phyloP scores from a whole-genome alignment of 2,329 filamentous ascomycete species.

The Hypoxylon sp. region DNA sequence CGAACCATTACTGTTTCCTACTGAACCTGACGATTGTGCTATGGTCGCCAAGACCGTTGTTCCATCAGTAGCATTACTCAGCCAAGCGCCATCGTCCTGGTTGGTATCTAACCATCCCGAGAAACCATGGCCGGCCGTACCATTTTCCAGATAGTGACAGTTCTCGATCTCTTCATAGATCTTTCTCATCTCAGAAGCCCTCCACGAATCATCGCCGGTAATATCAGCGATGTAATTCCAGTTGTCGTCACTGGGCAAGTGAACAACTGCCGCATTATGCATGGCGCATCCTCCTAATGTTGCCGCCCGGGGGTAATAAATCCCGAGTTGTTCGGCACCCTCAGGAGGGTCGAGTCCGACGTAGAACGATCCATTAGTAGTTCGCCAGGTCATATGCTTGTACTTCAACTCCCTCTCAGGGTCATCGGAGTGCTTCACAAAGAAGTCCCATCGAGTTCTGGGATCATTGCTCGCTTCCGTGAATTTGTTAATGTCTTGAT shows the following conservation, averaged over 20 bases:
- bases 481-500: slow-evolving; percentile 29
- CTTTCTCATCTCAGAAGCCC: slow-evolving; percentile 46
- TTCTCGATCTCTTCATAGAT: slow-evolving; percentile 48
- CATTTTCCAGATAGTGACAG: slow-evolving; percentile 53
- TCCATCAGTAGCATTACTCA: slow-evolving; percentile 39
- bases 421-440: slow-evolving; percentile 70
- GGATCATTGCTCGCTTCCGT: slow-evolving; percentile 60
- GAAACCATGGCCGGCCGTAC: slow-evolving; percentile 54
- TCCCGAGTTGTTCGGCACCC: slow-evolving; percentile 64
- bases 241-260: slow-evolving; percentile 60
- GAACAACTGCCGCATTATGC: slow-evolving; percentile 48
- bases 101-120: slow-evolving; percentile 47
- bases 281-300: slow-evolving; percentile 56
- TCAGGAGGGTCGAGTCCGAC: slow-evolving; percentile 66
- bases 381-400: slow-evolving; percentile 69
- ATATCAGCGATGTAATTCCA: slow-evolving; percentile 59
- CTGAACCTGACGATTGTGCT: slow-evolving; percentile 28
- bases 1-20: slow-evolving; percentile 32
- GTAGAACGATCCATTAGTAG: slow-evolving; percentile 63
- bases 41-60: slow-evolving; percentile 35
- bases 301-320: slow-evolving; percentile 69
- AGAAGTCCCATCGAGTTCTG: slow-evolving; percentile 73
- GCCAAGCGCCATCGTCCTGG: slow-evolving; percentile 39
- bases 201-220: slow-evolving; percentile 50
- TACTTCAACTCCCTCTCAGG: slow-evolving; percentile 66